phyloP scores from a whole-genome alignment of 2,329 filamentous ascomycete genomes.

The Aspergillus eucalypticola region DNA sequence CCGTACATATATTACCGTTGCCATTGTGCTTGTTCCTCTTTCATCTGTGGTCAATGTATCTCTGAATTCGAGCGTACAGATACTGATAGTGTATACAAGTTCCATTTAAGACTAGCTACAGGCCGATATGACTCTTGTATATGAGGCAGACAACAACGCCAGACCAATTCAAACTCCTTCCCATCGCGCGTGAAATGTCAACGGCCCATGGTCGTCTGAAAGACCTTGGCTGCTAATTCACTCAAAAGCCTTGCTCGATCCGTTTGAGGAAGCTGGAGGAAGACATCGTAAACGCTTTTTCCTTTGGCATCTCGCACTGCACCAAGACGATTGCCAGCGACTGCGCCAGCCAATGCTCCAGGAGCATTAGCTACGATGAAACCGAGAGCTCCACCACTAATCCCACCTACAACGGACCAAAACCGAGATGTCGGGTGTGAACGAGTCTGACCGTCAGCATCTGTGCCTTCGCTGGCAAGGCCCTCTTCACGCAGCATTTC shows the following conservation, averaged over 20 bases:
- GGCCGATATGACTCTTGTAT: neutral
- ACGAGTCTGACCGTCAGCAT: constrained; percentile 47
- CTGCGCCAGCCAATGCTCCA: constrained; percentile 82
- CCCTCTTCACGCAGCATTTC: constrained; percentile 87
- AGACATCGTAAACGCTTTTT: constrained; percentile 93
- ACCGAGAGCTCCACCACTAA: constrained; percentile 85
- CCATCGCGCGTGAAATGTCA: constrained; percentile 10
- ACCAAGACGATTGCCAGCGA: constrained; percentile 89
- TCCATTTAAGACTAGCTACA: neutral
- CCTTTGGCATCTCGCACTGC: constrained; percentile 85
- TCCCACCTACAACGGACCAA: constrained; percentile 81
- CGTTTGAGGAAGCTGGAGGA: constrained; percentile 77
- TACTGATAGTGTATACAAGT: no score
- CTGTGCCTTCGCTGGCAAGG: constrained; percentile 68
- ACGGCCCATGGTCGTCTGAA: constrained; percentile 50
- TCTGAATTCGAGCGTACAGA: no score
- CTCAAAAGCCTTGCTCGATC: constrained; percentile 80
- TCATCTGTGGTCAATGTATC: no score
- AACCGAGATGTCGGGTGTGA: constrained; percentile 67
- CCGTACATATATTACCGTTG: neutral
- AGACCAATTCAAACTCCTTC: neutral
- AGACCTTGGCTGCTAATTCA: constrained; percentile 82
- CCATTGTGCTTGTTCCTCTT: neutral
- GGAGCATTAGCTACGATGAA: constrained; percentile 95
- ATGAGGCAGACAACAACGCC: neutral